A percentile compares a stretch with the other conserved stretches of the same genome.
phyloP scores from a whole-genome alignment of 352 stramenopile genomes.

The Phytophthora vignae region DNA sequence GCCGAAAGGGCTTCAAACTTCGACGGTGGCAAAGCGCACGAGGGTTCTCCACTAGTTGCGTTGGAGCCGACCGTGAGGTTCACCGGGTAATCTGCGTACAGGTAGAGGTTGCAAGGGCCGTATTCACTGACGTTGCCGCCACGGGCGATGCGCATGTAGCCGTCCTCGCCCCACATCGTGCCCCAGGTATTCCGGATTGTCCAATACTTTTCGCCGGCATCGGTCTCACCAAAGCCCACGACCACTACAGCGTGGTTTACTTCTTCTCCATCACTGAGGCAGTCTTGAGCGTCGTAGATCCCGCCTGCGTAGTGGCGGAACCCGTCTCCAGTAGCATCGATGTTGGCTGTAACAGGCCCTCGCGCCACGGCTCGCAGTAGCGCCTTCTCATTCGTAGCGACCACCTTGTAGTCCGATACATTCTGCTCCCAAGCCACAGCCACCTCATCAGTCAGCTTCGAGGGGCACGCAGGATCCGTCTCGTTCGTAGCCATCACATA shows the following conservation, averaged over 20 bases:
- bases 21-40: slow-evolving; percentile 41
- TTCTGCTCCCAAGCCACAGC: slow-evolving; percentile 59
- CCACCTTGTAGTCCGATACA: slow-evolving; percentile 62
- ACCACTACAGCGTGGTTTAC: slow-evolving; percentile 91
- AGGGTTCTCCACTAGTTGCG: slow-evolving; percentile 30
- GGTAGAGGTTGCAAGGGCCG: slow-evolving; percentile 79
- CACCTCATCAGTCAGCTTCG: slow-evolving; percentile 39
- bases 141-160: slow-evolving; percentile 82
- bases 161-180: slow-evolving; percentile 88
- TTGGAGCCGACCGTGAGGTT: slow-evolving; percentile 47
- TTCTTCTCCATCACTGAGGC: slow-evolving; percentile 71
- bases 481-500: slow-evolving; percentile 85
- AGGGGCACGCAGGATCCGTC: slow-evolving; percentile 49
- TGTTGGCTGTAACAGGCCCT: slow-evolving; percentile 80
- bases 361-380: slow-evolving; percentile 67
- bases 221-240: slow-evolving; percentile 85
- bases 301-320: slow-evolving; percentile 88
- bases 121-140: slow-evolving; percentile 38
- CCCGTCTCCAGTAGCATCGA: slow-evolving; percentile 75
- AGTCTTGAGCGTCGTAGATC: slow-evolving; percentile 88
- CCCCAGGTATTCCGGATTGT: slow-evolving; percentile 92
- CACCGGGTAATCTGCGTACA: slow-evolving; percentile 77
- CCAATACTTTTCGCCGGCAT: slow-evolving; percentile 84
- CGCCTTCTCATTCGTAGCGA: slow-evolving; percentile 62
- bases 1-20: slow-evolving; percentile 54